Base-by-base conservation (phyloP, 1,284 basidiomycete genomes). In the Agroathelia rolfsii region DNA sequence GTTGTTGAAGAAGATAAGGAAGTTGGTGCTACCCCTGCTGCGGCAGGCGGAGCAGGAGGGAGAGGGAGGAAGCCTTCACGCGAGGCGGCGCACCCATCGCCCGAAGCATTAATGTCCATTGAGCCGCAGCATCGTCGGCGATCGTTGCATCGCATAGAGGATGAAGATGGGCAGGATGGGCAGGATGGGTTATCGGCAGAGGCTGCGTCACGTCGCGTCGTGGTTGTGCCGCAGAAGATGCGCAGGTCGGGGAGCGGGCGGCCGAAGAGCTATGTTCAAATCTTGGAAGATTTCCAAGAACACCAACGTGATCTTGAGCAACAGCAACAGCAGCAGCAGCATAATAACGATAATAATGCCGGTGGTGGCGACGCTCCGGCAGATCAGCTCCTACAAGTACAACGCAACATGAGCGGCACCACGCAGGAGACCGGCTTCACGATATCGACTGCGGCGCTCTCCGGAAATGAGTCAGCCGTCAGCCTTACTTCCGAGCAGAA, bases 261-360 rank as follows among this genome's bases (percentile, higher is more conserved):
- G 4, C 68, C 76, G 5, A 55, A 67, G 45, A 80, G 76, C 42
- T 78, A 72, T 47, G 58, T 72, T 38, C 72, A 79, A 45, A 69
- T 79, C 34, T 51, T 77, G 26, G 73, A 76, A 38, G 75, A 76
- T 42, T 79, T 80, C 43, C 61, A 64, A 34, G 55, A 64, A 22
- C 55, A 48, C 26, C 49, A 53, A 12, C 44, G 55, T 7, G 50
- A 46, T 10, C 24, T 47, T 2, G n/a, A n/a, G n/a, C n/a, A n/a
- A n/a, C n/a, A n/a, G n/a, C n/a, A n/a, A n/a, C n/a, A n/a, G n/a
- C n/a, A n/a, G n/a, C n/a, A n/a, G n/a, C n/a, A n/a, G n/a, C n/a
- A n/a, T n/a, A n/a, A n/a, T n/a, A n/a, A n/a, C n/a, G n/a, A n/a
- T n/a, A n/a, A n/a, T n/a, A n/a, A n/a, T n/a, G n/a, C n/a, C n/a